Conservation (phyloP, 208 protist species). For the Crithidia expoeki region DNA sequence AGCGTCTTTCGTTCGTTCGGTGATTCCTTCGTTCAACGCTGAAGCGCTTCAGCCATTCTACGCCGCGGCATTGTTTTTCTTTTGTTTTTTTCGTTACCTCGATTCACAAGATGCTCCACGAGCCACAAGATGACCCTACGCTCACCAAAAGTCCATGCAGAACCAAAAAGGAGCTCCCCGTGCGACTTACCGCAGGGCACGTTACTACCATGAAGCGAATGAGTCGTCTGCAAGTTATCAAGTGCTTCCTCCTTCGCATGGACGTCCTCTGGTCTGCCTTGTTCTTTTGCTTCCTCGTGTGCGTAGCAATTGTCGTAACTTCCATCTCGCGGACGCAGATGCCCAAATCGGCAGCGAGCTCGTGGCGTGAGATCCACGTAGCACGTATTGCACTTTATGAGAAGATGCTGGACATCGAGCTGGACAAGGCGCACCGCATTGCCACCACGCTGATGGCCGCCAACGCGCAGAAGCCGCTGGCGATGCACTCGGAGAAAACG, state of each 20-base stretch:
- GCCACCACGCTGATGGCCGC: not conserved
- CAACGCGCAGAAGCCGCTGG: constrained; percentile 4
- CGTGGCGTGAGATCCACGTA: constrained; percentile 5
- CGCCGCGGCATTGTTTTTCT: too few species aligned
- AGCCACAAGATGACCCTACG: too few species aligned
- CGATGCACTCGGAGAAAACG: constrained; percentile 9
- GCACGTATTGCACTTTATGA: not conserved
- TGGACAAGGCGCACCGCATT: not conserved
- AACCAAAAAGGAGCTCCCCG: too few species aligned
- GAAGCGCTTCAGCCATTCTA: too few species aligned
- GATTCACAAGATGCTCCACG: too few species aligned
- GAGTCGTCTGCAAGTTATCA: too few species aligned
- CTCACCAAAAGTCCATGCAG: too few species aligned
- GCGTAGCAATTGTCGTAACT: not conserved
- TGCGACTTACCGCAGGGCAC: too few species aligned
- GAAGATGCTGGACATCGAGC: not conserved
- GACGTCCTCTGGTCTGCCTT: constrained; percentile 13
- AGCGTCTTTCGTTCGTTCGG: too few species aligned
- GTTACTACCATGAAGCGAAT: too few species aligned
- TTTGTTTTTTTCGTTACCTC: too few species aligned
- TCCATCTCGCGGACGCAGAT: not conserved
- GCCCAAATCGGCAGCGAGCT: not conserved
- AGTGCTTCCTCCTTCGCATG: not conserved
- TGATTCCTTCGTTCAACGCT: too few species aligned
- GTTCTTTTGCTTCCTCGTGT: constrained; percentile 3